Percentiles rank a stretch among this genome's conserved stretches.
Conservation (phyloP, 345 rosid species). For the Syzygium jambos region DNA sequence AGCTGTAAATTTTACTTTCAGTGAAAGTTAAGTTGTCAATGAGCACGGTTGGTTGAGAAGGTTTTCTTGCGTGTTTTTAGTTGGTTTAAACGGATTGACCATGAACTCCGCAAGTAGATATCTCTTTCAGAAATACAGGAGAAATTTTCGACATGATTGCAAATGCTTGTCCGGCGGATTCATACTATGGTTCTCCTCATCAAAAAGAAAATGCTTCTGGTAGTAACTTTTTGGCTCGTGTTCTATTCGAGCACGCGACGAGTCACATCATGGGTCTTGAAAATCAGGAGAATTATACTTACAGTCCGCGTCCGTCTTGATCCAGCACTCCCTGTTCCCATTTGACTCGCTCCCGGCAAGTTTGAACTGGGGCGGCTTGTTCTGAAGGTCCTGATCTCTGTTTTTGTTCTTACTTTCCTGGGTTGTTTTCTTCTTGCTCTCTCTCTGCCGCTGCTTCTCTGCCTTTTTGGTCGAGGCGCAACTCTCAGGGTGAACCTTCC, state of each 20-base stretch:
- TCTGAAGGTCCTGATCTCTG: constrained; percentile 25
- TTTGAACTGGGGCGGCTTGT: constrained; percentile 29
- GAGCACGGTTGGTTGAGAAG: background rate
- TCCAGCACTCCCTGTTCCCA: constrained; percentile 71
- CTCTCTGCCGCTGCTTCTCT: constrained; percentile 24
- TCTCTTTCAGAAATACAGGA: background rate
- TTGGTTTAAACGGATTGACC: background rate
- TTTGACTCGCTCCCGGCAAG: constrained; percentile 36
- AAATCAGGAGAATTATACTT: constrained; percentile 19
- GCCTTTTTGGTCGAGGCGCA: constrained; percentile 24
- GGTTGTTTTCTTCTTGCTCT: constrained; percentile 22
- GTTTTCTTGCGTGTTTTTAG: background rate
- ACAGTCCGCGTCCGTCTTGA: constrained; percentile 81
- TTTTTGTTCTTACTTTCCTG: background rate
- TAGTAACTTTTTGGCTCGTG: background rate
- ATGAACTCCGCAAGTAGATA: background rate
- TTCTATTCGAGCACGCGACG: background rate
- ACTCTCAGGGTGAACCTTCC: constrained; percentile 78
- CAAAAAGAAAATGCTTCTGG: background rate
- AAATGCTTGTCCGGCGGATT: background rate
- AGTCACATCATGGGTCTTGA: background rate
- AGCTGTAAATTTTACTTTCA: background rate
- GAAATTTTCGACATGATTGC: background rate
- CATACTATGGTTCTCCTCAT: background rate
- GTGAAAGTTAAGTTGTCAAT: background rate